These are phyloP conservation scores for Pyrenophora seminiperda DNA, from an alignment of 2,329 filamentous ascomycete genomes.

Conservation along the genomic window DNA sequence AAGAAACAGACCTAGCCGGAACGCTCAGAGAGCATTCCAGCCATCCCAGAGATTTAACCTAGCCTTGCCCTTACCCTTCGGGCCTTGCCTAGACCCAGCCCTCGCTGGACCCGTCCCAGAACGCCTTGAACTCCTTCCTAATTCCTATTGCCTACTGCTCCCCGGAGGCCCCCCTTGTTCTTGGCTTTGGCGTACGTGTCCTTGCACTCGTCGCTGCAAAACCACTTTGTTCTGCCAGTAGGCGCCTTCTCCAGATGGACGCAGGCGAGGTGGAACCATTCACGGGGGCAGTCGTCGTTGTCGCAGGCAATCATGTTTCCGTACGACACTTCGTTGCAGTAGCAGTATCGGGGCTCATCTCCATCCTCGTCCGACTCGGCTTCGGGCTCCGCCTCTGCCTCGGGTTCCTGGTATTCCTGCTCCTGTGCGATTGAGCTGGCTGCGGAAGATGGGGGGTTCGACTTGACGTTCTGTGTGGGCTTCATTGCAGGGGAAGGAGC, in stretches of 20 bases:
- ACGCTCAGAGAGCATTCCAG: conserved; percentile 44
- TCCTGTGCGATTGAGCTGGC: conserved; percentile 42
- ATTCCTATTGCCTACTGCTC: conserved; percentile 49
- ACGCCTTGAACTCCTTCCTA: conserved; percentile 48
- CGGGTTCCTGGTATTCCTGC: conserved; percentile 36
- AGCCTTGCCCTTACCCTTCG: conserved; percentile 43
- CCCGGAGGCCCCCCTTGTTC: conserved; percentile 44
- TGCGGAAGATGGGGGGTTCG: conserved; percentile 40
- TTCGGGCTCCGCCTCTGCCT: conserved; percentile 44
- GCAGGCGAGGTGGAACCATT: conserved; percentile 72
- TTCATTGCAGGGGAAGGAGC: conserved; percentile 40
- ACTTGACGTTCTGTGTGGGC: conserved; percentile 28
- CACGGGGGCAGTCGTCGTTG: conserved; percentile 66
- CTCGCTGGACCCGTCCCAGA: conserved; percentile 37
- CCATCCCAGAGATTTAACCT: conserved; percentile 45
- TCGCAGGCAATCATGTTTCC: conserved; percentile 72
- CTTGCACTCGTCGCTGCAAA: conserved; percentile 48
- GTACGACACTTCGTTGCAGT: conserved; percentile 68
- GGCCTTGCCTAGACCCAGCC: conserved; percentile 37
- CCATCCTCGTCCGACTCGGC: conserved; percentile 46
- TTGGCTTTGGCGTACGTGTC: conserved; percentile 38
- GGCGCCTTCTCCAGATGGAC: conserved; percentile 66
- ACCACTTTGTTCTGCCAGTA: conserved; percentile 49
- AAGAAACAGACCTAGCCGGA: conserved; percentile 30
- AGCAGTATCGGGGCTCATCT: conserved; percentile 66